Base-by-base conservation (phyloP, 2,329 filamentous ascomycete species). In the Stagonosporopsis tanaceti region DNA sequence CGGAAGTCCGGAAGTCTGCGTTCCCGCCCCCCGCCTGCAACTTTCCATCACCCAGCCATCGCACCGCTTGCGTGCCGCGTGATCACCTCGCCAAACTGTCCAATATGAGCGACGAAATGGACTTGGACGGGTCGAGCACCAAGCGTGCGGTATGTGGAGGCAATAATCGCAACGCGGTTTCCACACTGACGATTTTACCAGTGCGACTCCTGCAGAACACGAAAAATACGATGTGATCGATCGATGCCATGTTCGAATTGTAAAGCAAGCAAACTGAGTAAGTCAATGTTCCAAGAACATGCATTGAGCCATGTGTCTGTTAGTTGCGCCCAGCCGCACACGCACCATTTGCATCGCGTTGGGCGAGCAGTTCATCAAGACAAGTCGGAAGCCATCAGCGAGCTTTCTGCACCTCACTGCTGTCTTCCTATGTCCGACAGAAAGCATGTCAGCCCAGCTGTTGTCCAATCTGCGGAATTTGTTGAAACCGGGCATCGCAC, bases 141-240 rank as follows among this genome's bases (percentile, higher is more conserved):
- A 73, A 71, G 62, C 71, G 73, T 51, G 73, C 73, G 38, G 72
- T 74, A 68, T 17, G 54, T 35, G 15, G 22, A 47, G 34, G 17
- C 25, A n/a, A 12, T 9, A 27, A 12, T 45, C 15, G 7, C 25
- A 34, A 56, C 32, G 53, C 46, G 17, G 24, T 32, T n/a, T 37
- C 34, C 15, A 15, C 30, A 8, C 32, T 57, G 32, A 59, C 28
- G 17, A 30, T 30, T n/a, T 6, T 42, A 7, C 46, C 55, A 76
- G 73, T 76, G 73, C 48, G 73, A 76, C 52, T 67, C 66, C 9
- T 76, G 73, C 47, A 65, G 73, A 41, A 70, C 68, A 12, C 62
- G 73, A 24, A 76, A 76, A 55, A 74, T 76, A 38, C 69, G 71
- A 22, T 76, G 73, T 51, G 73, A 76, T 42, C 62, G 73, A 61